phyloP scores from a whole-genome alignment of 1,139 yeast genomes.

The Candida glucosophila region DNA sequence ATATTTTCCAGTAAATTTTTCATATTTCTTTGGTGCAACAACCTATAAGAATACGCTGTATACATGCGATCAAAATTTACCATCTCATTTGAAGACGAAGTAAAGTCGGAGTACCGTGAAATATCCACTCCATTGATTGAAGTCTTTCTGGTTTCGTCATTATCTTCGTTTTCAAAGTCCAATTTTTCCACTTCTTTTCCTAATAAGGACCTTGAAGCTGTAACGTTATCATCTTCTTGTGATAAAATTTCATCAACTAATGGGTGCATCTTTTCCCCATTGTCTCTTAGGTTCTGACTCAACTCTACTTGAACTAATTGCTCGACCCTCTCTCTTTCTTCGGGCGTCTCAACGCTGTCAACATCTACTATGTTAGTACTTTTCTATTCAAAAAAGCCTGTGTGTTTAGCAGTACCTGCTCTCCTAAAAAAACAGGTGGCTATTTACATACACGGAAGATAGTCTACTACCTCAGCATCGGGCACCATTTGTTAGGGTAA shows the following conservation, averaged over 20 bases:
- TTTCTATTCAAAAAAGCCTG: neutral
- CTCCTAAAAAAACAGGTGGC: no score
- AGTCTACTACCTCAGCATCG: no score
- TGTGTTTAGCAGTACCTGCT: no score
- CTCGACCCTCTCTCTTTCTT: slow-evolving; percentile 1
- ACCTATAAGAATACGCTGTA: slow-evolving; percentile 23
- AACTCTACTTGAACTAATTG: neutral
- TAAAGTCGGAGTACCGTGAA: slow-evolving; percentile 18
- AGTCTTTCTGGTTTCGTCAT: slow-evolving; percentile 4
- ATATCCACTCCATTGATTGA: slow-evolving; percentile 19
- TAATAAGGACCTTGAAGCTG: slow-evolving; percentile 9
- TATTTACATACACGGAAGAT: no score
- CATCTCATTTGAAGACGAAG: slow-evolving; percentile 3
- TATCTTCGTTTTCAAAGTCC: slow-evolving; percentile 19
- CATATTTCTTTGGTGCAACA: slow-evolving; percentile 21
- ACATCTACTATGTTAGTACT: neutral
- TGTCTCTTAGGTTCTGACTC: slow-evolving; percentile 6
- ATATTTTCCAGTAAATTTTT: slow-evolving; percentile 14
- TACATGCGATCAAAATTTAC: slow-evolving; percentile 16
- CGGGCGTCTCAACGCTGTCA: neutral
- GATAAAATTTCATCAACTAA: slow-evolving; percentile 20
- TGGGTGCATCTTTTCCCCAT: slow-evolving; percentile 16
- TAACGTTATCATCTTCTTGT: slow-evolving; percentile 6
- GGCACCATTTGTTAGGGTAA: no score
- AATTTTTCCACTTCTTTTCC: slow-evolving; percentile 20